Conservation (phyloP, 2,329 filamentous ascomycete species). For the Tolypocladium pustulatum region DNA sequence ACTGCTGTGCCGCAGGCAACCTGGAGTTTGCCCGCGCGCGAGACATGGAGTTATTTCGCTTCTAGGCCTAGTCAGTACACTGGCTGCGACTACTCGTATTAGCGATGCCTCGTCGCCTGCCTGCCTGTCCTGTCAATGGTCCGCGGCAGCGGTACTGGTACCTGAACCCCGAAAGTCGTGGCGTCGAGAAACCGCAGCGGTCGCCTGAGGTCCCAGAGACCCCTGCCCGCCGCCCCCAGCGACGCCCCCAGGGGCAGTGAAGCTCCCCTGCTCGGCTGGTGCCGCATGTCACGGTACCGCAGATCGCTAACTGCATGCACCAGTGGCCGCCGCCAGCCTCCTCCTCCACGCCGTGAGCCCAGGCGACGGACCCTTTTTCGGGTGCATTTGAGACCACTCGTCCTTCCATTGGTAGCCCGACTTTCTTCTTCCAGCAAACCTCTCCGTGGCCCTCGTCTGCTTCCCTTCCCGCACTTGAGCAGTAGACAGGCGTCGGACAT, state of each 20-base stretch:
- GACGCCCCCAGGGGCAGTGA: background rate
- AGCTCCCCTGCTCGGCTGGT: background rate
- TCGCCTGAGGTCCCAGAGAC: background rate
- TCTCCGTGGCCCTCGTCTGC: background rate
- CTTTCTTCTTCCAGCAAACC: background rate
- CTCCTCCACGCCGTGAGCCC: background rate
- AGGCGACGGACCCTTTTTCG: background rate
- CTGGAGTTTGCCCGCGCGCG: background rate
- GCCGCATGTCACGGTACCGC: background rate
- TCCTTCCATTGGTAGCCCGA: background rate
- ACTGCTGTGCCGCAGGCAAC: background rate
- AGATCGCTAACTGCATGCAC: slow-evolving; percentile 1
- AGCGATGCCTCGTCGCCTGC: background rate
- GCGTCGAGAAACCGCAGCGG: background rate
- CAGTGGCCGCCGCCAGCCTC: background rate
- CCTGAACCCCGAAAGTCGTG: background rate
- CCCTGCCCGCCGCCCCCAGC: background rate
- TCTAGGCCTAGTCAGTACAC: background rate
- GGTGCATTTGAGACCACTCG: background rate
- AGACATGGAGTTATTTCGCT: background rate
- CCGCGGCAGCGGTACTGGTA: background rate
- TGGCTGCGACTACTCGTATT: no score
- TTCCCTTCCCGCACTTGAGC: background rate
- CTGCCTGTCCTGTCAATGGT: background rate
- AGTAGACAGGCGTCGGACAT: background rate